Percentiles rank a stretch among this genome's conserved stretches.
These are phyloP conservation scores for Dactylellina drechsleri DNA, from an alignment of 2,329 filamentous ascomycete genomes.

Conservation along the genomic window DNA sequence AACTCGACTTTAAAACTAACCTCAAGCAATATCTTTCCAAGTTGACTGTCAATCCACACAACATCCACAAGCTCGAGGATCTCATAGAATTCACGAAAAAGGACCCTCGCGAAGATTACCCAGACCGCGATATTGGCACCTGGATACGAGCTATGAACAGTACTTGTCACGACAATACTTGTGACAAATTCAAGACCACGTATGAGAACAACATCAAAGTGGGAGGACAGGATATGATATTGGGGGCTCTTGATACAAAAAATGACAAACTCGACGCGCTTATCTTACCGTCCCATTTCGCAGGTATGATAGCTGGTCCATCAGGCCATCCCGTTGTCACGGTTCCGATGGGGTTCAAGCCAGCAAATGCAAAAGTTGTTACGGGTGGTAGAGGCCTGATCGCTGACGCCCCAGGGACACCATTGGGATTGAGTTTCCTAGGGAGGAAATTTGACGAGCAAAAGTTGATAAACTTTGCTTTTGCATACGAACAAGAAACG, in stretches of 20 bases:
- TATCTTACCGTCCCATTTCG: slow-evolving; percentile 12
- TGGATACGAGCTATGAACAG: slow-evolving; percentile 19
- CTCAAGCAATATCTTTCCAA: slow-evolving; percentile 28
- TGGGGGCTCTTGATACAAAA: slow-evolving; percentile 15
- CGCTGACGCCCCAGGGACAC: slow-evolving; percentile 3
- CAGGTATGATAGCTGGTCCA: slow-evolving; percentile 5
- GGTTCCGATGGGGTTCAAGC: slow-evolving; percentile 23
- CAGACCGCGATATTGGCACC: slow-evolving; percentile 11
- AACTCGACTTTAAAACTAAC: slow-evolving; percentile 23
- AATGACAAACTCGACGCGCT: slow-evolving; percentile 18
- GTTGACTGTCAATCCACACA: slow-evolving; percentile 19
- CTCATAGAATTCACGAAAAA: slow-evolving; percentile 25
- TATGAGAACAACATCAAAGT: slow-evolving; percentile 23
- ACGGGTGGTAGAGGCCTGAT: slow-evolving; percentile 6
- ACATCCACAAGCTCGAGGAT: slow-evolving; percentile 24
- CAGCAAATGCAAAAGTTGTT: background rate
- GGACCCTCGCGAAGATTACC: slow-evolving; percentile 20
- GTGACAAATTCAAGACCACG: background rate
- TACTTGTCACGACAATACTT: slow-evolving; percentile 21
- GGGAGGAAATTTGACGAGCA: slow-evolving; percentile 29
- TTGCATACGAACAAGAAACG: slow-evolving; percentile 42
- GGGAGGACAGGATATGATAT: slow-evolving; percentile 13
- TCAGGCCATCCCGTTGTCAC: slow-evolving; percentile 23
- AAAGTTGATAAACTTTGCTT: slow-evolving; percentile 38
- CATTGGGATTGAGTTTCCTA: slow-evolving; percentile 15